Evolutionary conservation across 1,284 basidiomycete genomes (phyloP), one percentile per base, ranked within the genome.

Genomic region (Hymenochaete sp.): DNA sequence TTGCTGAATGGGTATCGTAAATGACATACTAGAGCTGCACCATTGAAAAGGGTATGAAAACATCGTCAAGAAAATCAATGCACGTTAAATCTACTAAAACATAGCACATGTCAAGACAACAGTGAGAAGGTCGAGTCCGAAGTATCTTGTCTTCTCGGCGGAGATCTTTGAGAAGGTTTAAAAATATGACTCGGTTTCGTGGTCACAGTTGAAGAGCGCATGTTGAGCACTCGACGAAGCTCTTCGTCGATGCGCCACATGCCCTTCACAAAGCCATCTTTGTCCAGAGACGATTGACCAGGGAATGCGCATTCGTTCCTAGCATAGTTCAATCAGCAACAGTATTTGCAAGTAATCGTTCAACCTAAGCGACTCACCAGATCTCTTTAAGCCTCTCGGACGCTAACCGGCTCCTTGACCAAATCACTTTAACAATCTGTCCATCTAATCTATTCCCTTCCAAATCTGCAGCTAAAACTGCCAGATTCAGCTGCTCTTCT

Each of bases 191-290:
- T n/a, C n/a, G n/a, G n/a, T n/a, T n/a, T n/a, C n/a, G n/a, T n/a
- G 35, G 68, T 67, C 14, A 55, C 56, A 11, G 53, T 56, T 29
- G 72, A 57, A 39, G 27, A 36, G 10, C 39, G 42, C 35, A 44
- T 35, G 11, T 35, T 45, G 53, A 79, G 75, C 11, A 71, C 68
- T 37, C 72, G 71, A 11, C 80, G 67, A n/a, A 90, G 69, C 55
- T 87, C 85, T 59, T 88, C 84, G 61, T 90, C 86, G 28, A 90
- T 84, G 16, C 75, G 71, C 83, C 83, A 86, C 83, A 88, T 87
- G 31, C 84, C 87, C 48, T 68, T 72, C 24, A 77, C 71, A 56
- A 90, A 90, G 13, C 65, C 66, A 8, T 83, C 82, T 3, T 73
- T 65, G 53, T 78, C 73, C 10, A 89, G 67, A 21, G 67, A 68